phyloP scores from a whole-genome alignment of 768 basidiomycete genomes.

The Boletellus ananiceps region DNA sequence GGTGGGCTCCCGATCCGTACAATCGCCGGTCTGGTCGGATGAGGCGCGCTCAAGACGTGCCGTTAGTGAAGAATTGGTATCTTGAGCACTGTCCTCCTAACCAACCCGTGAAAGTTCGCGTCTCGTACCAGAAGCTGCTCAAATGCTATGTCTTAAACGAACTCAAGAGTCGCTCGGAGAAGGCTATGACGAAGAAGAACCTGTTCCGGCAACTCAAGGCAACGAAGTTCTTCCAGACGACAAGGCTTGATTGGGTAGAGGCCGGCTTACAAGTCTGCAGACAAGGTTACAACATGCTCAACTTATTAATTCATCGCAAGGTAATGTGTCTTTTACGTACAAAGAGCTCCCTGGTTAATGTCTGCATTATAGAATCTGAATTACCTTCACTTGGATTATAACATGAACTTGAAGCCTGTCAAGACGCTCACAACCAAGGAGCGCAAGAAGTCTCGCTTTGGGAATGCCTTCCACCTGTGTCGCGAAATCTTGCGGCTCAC shows the following conservation, averaged over 20 bases:
- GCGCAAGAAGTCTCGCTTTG: conserved; percentile 98
- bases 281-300: conserved; percentile 99
- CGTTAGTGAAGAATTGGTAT: conserved; percentile 97
- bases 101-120: conserved; percentile 96
- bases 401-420: conserved; percentile 97
- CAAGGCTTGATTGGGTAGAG: conserved; percentile 97
- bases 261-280: conserved; percentile 97
- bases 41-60: conserved; percentile 92
- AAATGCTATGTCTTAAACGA: conserved; percentile 97
- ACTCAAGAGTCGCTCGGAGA: conserved; percentile 82
- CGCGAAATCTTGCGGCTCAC: conserved; percentile 97
- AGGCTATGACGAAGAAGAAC: conserved; percentile 98
- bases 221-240: conserved; percentile 99
- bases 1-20: conserved; percentile 99
- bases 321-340: conserved; percentile 30
- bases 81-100: conserved; percentile 96
- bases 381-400: conserved; percentile 94
- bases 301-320: conserved; percentile 97
- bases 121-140: conserved; percentile 96
- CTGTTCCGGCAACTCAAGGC: conserved; percentile 92
- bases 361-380: conserved; percentile 62
- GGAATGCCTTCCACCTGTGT: conserved; percentile 97
- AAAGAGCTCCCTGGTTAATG: conserved; percentile 1
- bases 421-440: conserved; percentile 98
- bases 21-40: conserved; percentile 87